Percentiles rank a stretch among this genome's conserved stretches.
These are phyloP conservation scores for Paramecium sexaurelia DNA, from an alignment of 73 alveolate genomes.

Conservation along the genomic window DNA sequence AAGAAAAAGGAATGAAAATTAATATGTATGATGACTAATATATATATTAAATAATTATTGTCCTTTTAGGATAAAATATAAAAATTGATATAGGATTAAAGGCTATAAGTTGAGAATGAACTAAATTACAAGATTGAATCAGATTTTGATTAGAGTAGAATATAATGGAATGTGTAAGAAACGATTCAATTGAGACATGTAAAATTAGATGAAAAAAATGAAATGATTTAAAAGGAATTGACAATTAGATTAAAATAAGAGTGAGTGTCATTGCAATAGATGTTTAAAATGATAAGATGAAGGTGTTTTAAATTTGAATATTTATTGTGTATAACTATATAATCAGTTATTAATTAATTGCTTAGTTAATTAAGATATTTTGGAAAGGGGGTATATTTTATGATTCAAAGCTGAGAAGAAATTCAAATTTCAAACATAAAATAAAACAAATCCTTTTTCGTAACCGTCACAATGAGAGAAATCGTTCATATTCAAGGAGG, in stretches of 20 bases:
- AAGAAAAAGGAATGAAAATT: background rate
- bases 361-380: background rate
- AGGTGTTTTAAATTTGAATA: background rate
- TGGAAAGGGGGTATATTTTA: background rate
- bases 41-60: background rate
- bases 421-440: conserved; percentile 53
- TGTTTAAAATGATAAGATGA: background rate
- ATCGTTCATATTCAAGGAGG: conserved; percentile 99
- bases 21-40: background rate
- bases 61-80: background rate
- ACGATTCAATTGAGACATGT: background rate
- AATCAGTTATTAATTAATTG: background rate
- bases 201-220: no score
- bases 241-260: no score
- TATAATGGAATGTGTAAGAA: background rate
- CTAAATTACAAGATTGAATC: background rate
- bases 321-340: background rate
- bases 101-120: background rate
- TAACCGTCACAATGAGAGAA: conserved; percentile 93
- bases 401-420: conserved; percentile 26
- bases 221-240: no score
- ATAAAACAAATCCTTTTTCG: conserved; percentile 53
- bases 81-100: background rate
- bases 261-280: no score
- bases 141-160: background rate